Percentiles rank a stretch among this genome's conserved stretches.
phyloP scores from a whole-genome alignment of 2,329 filamentous ascomycete genomes.

The Penicillium sp. region DNA sequence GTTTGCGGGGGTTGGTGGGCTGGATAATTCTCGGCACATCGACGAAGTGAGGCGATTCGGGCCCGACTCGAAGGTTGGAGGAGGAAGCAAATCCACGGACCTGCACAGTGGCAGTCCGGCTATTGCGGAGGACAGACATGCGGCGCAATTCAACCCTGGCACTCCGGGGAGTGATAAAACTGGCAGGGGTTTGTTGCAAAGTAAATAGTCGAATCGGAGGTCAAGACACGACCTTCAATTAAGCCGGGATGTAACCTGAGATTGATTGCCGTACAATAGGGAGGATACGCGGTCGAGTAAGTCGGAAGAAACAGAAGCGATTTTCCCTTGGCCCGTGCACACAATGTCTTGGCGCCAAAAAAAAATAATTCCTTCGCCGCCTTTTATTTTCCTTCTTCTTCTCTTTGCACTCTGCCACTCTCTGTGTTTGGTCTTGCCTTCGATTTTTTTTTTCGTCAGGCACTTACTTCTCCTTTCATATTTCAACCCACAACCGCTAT shows the following conservation, averaged over 20 bases:
- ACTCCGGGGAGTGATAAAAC: background rate
- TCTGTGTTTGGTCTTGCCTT: constrained; percentile 26
- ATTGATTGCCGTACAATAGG: constrained; percentile 12
- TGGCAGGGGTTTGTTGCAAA: background rate
- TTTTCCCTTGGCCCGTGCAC: constrained; percentile 41
- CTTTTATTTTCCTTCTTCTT: constrained; percentile 27
- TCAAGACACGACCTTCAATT: constrained; percentile 4
- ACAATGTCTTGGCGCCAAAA: constrained; percentile 33
- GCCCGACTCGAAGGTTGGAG: constrained; percentile 44
- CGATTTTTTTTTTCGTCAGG: constrained; percentile 26
- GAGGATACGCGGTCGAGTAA: constrained; percentile 22
- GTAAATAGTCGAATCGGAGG: background rate
- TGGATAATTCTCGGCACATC: constrained; percentile 76
- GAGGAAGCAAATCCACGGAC: constrained; percentile 40
- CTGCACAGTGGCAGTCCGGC: constrained; percentile 36
- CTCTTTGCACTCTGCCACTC: constrained; percentile 31
- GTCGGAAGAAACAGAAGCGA: constrained; percentile 30
- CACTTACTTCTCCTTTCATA: constrained; percentile 18
- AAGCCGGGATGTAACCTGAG: constrained; percentile 3
- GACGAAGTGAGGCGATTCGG: constrained; percentile 86
- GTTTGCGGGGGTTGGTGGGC: constrained; percentile 53
- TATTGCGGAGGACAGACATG: constrained; percentile 39
- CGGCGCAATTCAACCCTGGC: constrained; percentile 8
- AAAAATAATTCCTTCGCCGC: constrained; percentile 29
- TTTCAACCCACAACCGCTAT: constrained; percentile 26